A percentile compares a stretch with the other conserved stretches of the same genome.
Evolutionary conservation across 148 eudicot species (phyloP).

Genomic region (Amaranthus palmeri): DNA sequence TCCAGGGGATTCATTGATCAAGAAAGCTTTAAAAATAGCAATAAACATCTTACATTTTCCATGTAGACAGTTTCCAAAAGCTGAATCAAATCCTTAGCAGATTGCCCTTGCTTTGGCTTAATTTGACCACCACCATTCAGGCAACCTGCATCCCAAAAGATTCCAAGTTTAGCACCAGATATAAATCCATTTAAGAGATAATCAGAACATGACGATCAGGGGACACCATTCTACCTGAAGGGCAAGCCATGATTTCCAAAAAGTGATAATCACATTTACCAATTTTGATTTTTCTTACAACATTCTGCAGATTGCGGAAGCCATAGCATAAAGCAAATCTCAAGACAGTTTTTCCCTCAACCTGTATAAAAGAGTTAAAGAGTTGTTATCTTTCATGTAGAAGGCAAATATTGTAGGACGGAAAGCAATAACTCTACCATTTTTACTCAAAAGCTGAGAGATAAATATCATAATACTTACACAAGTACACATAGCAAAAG

Average conservation of each 20-base stretch:
- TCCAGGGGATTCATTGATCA: not conserved
- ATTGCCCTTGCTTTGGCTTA: conserved; percentile 74
- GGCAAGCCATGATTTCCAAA: conserved; percentile 98
- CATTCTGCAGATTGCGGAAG: conserved; percentile 84
- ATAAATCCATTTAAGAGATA: not conserved
- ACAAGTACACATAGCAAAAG: not conserved
- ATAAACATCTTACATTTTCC: conserved; percentile 56
- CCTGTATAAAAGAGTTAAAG: conserved; percentile 38
- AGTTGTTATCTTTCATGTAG: conserved; percentile 4
- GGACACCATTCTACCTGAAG: conserved; percentile 56
- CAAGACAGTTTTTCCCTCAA: conserved; percentile 73
- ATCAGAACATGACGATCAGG: not conserved
- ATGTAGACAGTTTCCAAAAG: conserved; percentile 52
- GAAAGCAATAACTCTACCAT: not conserved
- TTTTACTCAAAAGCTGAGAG: not conserved
- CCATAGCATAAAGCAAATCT: conserved; percentile 94
- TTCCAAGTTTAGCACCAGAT: not conserved
- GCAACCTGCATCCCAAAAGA: conserved; percentile 51
- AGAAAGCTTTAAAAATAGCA: not conserved
- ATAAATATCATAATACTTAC: not conserved
- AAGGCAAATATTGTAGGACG: not conserved
- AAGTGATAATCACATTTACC: conserved; percentile 90
- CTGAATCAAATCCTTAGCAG: conserved; percentile 78
- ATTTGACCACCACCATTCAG: conserved; percentile 97
- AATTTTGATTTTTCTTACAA: conserved; percentile 75